These are phyloP conservation scores for Chaetoceros muelleri DNA, from an alignment of 108 stramenopile genomes.

Conservation along the genomic window DNA sequence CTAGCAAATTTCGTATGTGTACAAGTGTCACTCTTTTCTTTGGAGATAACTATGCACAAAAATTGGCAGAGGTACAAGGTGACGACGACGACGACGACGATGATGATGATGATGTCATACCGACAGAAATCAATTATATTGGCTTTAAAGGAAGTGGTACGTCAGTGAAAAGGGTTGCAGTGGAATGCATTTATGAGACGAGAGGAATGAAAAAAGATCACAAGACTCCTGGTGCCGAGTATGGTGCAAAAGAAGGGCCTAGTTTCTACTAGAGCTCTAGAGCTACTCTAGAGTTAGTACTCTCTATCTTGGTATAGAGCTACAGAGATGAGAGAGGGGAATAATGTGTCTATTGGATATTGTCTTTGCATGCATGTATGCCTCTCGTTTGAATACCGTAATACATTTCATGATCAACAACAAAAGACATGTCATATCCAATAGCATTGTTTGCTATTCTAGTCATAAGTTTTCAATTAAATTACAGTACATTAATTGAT, in stretches of 20 bases:
- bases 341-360: too few relatives aligned
- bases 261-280: not conserved
- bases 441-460: too few relatives aligned
- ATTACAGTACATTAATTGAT: too few relatives aligned
- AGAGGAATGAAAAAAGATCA: conserved; percentile 71
- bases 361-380: too few relatives aligned
- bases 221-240: conserved; percentile 55
- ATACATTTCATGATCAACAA: too few relatives aligned
- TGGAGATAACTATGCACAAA: conserved; percentile 46
- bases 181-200: conserved; percentile 69
- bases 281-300: not conserved
- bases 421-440: too few relatives aligned
- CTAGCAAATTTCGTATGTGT: conserved; percentile 69
- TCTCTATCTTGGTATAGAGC: too few relatives aligned
- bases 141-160: conserved; percentile 82
- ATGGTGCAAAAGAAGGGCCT: not conserved
- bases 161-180: conserved; percentile 48
- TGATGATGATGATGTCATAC: conserved; percentile 30
- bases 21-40: conserved; percentile 67
- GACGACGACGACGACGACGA: conserved; percentile 29
- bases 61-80: conserved; percentile 13
- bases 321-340: too few relatives aligned
- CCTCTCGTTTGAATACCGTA: too few relatives aligned
- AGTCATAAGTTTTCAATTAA: too few relatives aligned
- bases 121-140: conserved; percentile 67